These are phyloP conservation scores for Dioszegia aurantiaca DNA, from an alignment of 768 basidiomycete genomes.

Conservation along the genomic window DNA sequence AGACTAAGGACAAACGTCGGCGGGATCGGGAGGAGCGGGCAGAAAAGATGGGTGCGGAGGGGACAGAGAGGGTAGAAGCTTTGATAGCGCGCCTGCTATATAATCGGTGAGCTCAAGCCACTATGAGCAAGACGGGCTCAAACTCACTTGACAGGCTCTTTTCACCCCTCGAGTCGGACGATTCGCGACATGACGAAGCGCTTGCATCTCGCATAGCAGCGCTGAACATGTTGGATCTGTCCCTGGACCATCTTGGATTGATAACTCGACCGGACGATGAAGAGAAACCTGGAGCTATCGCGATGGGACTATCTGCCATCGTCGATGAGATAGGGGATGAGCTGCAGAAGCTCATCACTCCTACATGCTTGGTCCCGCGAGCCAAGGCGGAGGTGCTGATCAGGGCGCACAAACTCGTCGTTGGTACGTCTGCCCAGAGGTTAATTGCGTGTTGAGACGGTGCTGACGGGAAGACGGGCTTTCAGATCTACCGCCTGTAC, in stretches of 20 bases:
- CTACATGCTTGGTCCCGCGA: conserved; percentile 60
- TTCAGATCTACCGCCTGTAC: conserved; percentile 63
- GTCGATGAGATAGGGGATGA: conserved; percentile 72
- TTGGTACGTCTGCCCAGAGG: conserved; percentile 62
- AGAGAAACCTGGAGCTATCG: conserved; percentile 28
- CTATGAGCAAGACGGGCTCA: neutral
- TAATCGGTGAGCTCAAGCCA: conserved; percentile 62
- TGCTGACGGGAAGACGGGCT: conserved; percentile 31
- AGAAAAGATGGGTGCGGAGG: conserved; percentile 59
- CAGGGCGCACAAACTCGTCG: conserved; percentile 76
- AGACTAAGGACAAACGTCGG: conserved; percentile 46
- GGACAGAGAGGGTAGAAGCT: conserved; percentile 70
- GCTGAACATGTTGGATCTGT: conserved; percentile 83
- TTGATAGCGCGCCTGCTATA: conserved; percentile 73
- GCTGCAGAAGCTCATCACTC: conserved; percentile 58
- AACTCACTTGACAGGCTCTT: conserved; percentile 61
- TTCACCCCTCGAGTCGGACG: conserved; percentile 69
- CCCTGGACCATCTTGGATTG: conserved; percentile 83
- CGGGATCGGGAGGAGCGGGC: conserved; percentile 43
- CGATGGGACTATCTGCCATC: conserved; percentile 59
- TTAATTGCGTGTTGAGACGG: no score
- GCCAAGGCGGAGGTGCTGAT: conserved; percentile 81
- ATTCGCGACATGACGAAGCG: conserved; percentile 83
- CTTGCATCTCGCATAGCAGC: conserved; percentile 85
- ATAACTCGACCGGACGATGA: conserved; percentile 61